Percentiles rank a stretch among this genome's conserved stretches.
phyloP scores from a whole-genome alignment of 768 basidiomycete genomes.

The Hericium erinaceus region DNA sequence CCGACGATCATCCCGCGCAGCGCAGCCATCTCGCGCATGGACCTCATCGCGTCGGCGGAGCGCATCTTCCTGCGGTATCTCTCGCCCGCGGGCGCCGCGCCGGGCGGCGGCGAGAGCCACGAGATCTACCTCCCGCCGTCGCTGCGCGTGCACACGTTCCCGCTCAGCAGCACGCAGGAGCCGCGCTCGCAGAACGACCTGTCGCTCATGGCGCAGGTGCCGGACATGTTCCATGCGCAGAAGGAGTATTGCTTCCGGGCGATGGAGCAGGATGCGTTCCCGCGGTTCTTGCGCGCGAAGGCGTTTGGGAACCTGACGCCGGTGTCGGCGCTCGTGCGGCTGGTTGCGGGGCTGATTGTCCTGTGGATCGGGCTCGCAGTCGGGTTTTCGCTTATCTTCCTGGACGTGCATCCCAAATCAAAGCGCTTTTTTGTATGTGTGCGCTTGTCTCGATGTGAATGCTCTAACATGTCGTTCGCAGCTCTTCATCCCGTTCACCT shows the following conservation, averaged over 20 bases:
- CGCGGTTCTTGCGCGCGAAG: constrained; percentile 89
- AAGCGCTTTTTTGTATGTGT: constrained; percentile 93
- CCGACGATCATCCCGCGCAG: constrained; percentile 93
- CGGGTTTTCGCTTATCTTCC: constrained; percentile 86
- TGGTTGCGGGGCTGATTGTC: constrained; percentile 74
- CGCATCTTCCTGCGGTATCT: constrained; percentile 95
- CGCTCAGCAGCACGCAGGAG: constrained; percentile 44
- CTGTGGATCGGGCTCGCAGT: constrained; percentile 94
- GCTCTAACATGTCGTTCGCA: too few relatives aligned
- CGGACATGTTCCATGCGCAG: constrained; percentile 95
- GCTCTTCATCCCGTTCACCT: constrained; percentile 90
- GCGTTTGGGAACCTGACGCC: constrained; percentile 98
- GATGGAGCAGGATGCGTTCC: constrained; percentile 93
- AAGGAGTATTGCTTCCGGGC: constrained; percentile 96
- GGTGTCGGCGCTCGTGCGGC: constrained; percentile 76
- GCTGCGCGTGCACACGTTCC: constrained; percentile 87
- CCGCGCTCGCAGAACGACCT: constrained; percentile 39
- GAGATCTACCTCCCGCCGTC: constrained; percentile 96
- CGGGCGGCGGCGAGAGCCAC: constrained; percentile 81
- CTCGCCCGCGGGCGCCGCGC: constrained; percentile 65
- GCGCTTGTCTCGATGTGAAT: too few relatives aligned
- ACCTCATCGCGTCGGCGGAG: constrained; percentile 89
- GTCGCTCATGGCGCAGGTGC: constrained; percentile 76
- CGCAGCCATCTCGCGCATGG: constrained; percentile 79
- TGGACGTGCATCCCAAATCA: constrained; percentile 87